phyloP scores from a whole-genome alignment of 768 basidiomycete species.

The Podaxis sp. region DNA sequence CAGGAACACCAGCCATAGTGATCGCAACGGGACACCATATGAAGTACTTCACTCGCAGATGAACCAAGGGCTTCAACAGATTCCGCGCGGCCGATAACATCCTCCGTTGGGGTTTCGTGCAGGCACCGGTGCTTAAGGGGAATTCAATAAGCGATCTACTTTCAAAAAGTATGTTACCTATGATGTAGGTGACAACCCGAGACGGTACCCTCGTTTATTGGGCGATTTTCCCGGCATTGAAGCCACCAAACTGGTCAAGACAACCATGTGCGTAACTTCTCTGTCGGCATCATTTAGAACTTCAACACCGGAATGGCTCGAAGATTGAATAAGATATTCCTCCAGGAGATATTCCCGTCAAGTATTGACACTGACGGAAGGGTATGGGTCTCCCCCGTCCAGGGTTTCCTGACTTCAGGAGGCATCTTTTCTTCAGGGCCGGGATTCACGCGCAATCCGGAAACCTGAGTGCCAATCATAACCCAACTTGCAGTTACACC shows the following conservation, averaged over 20 bases:
- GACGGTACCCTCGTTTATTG: no score
- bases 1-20: not conserved
- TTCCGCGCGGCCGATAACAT: not conserved
- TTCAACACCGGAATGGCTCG: not conserved
- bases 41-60: not conserved
- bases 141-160: no score
- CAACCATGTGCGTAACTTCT: no score
- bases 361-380: no score
- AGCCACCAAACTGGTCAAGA: no score
- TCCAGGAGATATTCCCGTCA: not conserved
- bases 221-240: no score
- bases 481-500: not conserved
- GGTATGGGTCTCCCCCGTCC: not conserved
- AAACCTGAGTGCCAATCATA: conserved; percentile 2
- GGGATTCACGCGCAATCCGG: not conserved
- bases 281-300: not conserved
- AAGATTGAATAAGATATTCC: not conserved
- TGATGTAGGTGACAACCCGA: no score
- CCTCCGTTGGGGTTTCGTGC: not conserved
- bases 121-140: not conserved
- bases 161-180: no score
- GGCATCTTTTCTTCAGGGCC: not conserved
- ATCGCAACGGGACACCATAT: not conserved
- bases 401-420: not conserved
- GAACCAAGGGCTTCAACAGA: not conserved